Evolutionary conservation across 331 rosid genomes (phyloP).

Genomic region (Malus hybrid): DNA sequence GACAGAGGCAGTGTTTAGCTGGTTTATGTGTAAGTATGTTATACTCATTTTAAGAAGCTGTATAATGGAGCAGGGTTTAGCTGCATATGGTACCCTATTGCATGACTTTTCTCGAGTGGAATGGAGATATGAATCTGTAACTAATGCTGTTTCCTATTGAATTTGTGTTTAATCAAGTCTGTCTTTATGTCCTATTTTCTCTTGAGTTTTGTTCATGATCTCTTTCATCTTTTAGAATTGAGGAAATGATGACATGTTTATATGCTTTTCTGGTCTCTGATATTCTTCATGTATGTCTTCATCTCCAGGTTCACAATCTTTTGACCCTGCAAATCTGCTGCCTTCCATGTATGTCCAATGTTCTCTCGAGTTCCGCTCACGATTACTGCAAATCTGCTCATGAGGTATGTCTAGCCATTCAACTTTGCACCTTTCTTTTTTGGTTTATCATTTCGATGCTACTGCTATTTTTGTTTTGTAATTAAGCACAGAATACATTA

Average conservation of each 20-base stretch:
- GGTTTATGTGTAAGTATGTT: not conserved
- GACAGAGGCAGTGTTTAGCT: not conserved
- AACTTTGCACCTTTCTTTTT: not conserved
- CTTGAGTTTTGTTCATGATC: not conserved
- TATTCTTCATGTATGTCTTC: not conserved
- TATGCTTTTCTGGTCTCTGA: not conserved
- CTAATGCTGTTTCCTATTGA: not conserved
- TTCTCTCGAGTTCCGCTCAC: no score
- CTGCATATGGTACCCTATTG: not conserved
- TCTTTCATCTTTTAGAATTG: not conserved
- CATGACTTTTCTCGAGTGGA: not conserved
- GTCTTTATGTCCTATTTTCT: not conserved
- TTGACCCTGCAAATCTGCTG: not conserved
- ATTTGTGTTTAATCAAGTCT: not conserved
- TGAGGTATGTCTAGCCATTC: constrained; percentile 3
- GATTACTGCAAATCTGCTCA: not conserved
- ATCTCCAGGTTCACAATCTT: not conserved
- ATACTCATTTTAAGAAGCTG: not conserved
- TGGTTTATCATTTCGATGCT: not conserved
- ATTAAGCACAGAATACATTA: not conserved
- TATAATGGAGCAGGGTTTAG: not conserved
- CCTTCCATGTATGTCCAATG: not conserved
- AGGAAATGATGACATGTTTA: not conserved
- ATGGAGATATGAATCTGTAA: not conserved
- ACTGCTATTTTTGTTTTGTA: not conserved